Evolutionary conservation across 2,329 filamentous ascomycete species (phyloP).

Genomic region (Allantophomopsis cytisporea): DNA sequence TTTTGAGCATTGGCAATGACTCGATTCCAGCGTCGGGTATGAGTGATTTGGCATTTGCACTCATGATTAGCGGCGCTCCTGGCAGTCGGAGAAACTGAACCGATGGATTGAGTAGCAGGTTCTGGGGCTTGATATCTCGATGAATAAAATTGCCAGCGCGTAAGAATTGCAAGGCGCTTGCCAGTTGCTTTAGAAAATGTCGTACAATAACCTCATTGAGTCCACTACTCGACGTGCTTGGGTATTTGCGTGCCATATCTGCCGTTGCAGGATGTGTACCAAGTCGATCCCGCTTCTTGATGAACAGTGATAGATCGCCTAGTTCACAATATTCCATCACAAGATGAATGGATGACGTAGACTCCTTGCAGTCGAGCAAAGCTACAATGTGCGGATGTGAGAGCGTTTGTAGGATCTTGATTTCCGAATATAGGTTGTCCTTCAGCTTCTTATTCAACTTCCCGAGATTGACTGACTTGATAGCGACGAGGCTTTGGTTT

Average conservation of each 20-base stretch:
- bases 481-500: conserved; percentile 61
- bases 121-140: conserved; percentile 95
- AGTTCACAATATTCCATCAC: conserved; percentile 98
- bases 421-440: conserved; percentile 90
- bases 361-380: conserved; percentile 87
- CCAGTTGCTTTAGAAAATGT: conserved; percentile 90
- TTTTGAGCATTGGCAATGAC: conserved; percentile 89
- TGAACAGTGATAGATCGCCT: conserved; percentile 87
- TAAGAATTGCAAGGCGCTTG: conserved; percentile 83
- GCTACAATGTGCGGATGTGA: conserved; percentile 95
- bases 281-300: conserved; percentile 82
- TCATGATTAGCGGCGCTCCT: conserved; percentile 56
- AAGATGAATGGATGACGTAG: conserved; percentile 78
- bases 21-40: conserved; percentile 69
- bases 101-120: conserved; percentile 79
- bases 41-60: conserved; percentile 65
- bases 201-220: conserved; percentile 92
- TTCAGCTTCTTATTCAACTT: conserved; percentile 93
- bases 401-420: conserved; percentile 84
- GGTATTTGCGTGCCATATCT: conserved; percentile 90
- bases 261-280: conserved; percentile 66
- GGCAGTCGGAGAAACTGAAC: conserved; percentile 52
- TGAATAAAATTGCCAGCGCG: conserved; percentile 80
- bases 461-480: conserved; percentile 88
- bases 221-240: conserved; percentile 69